A percentile compares a stretch with the other conserved stretches of the same genome.
Conservation (phyloP, 805 yeast genomes). For the Pichia nanzhaoensis region DNA sequence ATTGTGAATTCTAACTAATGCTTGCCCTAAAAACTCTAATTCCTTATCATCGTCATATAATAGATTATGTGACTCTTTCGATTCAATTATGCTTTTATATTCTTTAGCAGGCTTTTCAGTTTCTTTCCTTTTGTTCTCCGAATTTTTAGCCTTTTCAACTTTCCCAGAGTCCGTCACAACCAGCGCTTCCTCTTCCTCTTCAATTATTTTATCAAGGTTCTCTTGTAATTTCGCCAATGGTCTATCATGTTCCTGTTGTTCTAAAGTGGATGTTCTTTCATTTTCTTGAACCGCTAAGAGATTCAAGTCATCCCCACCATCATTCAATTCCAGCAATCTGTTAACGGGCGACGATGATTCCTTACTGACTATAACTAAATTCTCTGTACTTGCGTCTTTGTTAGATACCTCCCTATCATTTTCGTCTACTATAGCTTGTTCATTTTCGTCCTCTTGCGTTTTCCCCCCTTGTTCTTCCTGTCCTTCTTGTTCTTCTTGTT, state of each 20-base stretch:
- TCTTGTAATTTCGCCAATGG: conserved; percentile 81
- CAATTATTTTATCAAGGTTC: conserved; percentile 49
- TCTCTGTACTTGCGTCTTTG: conserved; percentile 8
- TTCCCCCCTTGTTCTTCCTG: no score
- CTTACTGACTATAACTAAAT: not conserved
- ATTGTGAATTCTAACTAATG: conserved; percentile 56
- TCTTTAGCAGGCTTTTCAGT: not conserved
- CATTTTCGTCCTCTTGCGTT: no score
- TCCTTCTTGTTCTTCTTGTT: no score
- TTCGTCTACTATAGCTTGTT: no score
- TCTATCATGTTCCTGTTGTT: conserved; percentile 73
- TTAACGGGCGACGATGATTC: conserved; percentile 40
- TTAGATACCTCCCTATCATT: conserved; percentile 7
- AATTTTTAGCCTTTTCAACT: no score
- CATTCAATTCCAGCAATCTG: conserved; percentile 40
- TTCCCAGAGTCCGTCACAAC: not conserved
- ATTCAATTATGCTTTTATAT: conserved; percentile 7
- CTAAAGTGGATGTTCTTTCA: conserved; percentile 63
- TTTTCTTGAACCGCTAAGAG: conserved; percentile 50
- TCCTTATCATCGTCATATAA: conserved; percentile 79
- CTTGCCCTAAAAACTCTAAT: conserved; percentile 52
- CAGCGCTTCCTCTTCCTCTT: conserved; percentile 25
- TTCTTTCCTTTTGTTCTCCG: no score
- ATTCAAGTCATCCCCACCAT: conserved; percentile 42
- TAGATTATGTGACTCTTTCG: conserved; percentile 38